Evolutionary conservation across 2,329 filamentous ascomycete species (phyloP).

Genomic region (Verticillium nubilum): DNA sequence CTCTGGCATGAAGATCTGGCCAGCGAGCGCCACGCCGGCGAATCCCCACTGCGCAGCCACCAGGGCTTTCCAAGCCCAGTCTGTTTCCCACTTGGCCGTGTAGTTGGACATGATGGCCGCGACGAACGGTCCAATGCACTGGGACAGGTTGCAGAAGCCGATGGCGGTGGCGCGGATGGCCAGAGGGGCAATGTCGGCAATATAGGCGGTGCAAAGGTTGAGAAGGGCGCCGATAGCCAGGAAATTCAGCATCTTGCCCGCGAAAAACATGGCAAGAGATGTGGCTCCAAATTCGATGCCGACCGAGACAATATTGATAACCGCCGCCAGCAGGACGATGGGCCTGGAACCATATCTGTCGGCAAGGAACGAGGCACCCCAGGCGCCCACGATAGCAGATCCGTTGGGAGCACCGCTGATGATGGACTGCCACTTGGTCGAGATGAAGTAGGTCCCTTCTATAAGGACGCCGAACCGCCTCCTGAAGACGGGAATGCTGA

Average conservation of each 20-base stretch:
- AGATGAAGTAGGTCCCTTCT: slow-evolving; percentile 15
- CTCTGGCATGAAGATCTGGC: slow-evolving; percentile 32
- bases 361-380: slow-evolving; percentile 16
- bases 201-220: slow-evolving; percentile 30
- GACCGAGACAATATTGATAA: slow-evolving; percentile 20
- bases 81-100: slow-evolving; percentile 26
- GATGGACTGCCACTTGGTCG: slow-evolving; percentile 21
- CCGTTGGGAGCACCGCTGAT: slow-evolving; percentile 18
- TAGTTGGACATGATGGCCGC: slow-evolving; percentile 29
- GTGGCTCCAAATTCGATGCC: slow-evolving; percentile 23
- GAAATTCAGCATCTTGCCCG: slow-evolving; percentile 23
- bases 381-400: slow-evolving; percentile 18
- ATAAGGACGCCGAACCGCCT: slow-evolving; percentile 12
- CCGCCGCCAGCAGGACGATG: slow-evolving; percentile 11
- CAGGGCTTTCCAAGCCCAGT: slow-evolving; percentile 36
- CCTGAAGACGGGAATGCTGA: slow-evolving; percentile 15
- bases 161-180: slow-evolving; percentile 28
- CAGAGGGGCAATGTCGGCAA: slow-evolving; percentile 30
- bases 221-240: slow-evolving; percentile 28
- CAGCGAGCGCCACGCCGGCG: slow-evolving; percentile 23
- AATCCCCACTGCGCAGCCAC: slow-evolving; percentile 36
- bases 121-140: slow-evolving; percentile 31
- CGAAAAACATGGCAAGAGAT: slow-evolving; percentile 22
- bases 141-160: slow-evolving; percentile 31
- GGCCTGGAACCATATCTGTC: slow-evolving; percentile 19